These are phyloP conservation scores for Rosa hybrid DNA, from an alignment of 331 rosid species.

Conservation along the genomic window DNA sequence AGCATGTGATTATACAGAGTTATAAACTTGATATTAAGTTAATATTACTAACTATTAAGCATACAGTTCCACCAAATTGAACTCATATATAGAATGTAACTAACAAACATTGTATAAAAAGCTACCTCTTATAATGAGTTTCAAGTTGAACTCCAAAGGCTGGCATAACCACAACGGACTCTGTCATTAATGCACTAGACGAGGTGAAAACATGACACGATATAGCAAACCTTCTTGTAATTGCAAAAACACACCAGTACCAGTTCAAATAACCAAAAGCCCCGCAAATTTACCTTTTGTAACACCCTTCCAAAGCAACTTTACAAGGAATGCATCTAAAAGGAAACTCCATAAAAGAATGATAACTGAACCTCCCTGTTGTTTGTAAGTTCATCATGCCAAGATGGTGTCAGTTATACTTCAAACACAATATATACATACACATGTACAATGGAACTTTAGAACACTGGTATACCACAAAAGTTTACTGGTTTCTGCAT, in stretches of 20 bases:
- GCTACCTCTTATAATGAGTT: constrained; percentile 70
- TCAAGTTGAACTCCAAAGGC: constrained; percentile 96
- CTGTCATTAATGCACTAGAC: constrained; percentile 35
- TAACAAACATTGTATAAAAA: background rate
- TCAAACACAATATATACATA: background rate
- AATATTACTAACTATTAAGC: background rate
- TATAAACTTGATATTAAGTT: background rate
- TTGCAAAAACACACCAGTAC: background rate
- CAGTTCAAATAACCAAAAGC: constrained; percentile 21
- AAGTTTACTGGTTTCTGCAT: background rate
- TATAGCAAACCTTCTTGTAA: constrained; percentile 5
- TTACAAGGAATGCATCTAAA: constrained; percentile 55
- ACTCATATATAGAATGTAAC: background rate
- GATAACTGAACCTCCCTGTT: constrained; percentile 55
- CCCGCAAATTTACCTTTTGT: constrained; percentile 57
- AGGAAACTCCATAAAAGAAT: constrained; percentile 56
- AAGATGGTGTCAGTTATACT: background rate
- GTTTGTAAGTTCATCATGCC: constrained; percentile 1
- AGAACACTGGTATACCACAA: background rate
- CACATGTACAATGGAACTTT: background rate
- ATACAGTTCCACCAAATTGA: background rate
- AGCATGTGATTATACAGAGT: constrained; percentile 5
- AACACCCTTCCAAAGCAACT: constrained; percentile 61
- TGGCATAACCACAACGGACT: constrained; percentile 81
- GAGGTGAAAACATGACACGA: background rate